Percentiles rank a stretch among this genome's conserved stretches.
Evolutionary conservation across 2,329 filamentous ascomycete species (phyloP).

Genomic region (Fusarium armeniacum): DNA sequence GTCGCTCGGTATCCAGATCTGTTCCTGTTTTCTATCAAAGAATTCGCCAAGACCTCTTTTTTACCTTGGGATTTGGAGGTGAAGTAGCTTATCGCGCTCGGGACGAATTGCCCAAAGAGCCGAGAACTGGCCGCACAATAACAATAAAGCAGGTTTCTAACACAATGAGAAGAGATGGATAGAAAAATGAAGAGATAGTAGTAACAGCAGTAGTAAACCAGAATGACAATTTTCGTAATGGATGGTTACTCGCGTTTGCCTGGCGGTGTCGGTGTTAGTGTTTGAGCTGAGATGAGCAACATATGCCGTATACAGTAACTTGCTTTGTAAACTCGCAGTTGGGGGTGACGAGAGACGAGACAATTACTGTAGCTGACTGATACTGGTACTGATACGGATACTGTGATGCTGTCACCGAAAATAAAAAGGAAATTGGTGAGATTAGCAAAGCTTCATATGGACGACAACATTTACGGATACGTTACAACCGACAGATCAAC

Average conservation of each 20-base stretch:
- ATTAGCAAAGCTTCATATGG: conserved; percentile 39
- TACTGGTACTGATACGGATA: background rate
- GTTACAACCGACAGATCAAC: conserved; percentile 27
- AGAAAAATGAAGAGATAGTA: background rate
- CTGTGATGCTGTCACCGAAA: conserved; percentile 6
- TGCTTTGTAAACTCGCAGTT: conserved; percentile 23
- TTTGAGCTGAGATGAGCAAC: conserved; percentile 16
- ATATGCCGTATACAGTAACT: conserved; percentile 16
- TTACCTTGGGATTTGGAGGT: conserved; percentile 17
- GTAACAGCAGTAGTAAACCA: background rate
- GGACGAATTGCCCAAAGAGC: conserved; percentile 25
- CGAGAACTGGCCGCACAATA: conserved; percentile 22
- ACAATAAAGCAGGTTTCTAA: conserved; percentile 23
- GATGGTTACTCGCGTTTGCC: conserved; percentile 27
- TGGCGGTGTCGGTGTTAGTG: conserved; percentile 17
- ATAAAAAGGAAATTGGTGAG: conserved; percentile 29
- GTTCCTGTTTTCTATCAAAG: conserved; percentile 26
- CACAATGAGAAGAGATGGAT: background rate
- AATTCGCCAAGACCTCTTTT: conserved; percentile 33
- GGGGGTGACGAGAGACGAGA: conserved; percentile 16
- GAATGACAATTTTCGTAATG: conserved; percentile 31
- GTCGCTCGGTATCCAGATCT: conserved; percentile 38
- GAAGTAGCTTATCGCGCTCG: conserved; percentile 35
- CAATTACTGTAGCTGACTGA: conserved; percentile 2
- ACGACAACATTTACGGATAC: conserved; percentile 20